These are phyloP conservation scores for Harringtonia lauricola DNA, from an alignment of 2,329 filamentous ascomycete species.

Conservation along the genomic window DNA sequence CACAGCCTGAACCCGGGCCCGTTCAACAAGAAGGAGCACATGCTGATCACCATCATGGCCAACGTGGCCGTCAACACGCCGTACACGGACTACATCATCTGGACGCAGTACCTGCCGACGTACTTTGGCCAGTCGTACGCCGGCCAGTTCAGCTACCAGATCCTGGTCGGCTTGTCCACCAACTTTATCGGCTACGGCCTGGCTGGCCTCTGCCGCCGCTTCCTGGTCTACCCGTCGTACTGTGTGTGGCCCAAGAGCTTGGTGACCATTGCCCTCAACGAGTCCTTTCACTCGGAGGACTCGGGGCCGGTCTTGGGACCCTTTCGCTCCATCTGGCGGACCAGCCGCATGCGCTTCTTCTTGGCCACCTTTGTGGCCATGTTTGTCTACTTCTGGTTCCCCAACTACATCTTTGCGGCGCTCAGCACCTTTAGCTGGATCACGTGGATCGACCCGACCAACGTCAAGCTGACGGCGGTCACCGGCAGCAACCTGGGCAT, in stretches of 20 bases:
- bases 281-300: slow-evolving; percentile 32
- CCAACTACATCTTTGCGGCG: slow-evolving; percentile 35
- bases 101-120: slow-evolving; percentile 37
- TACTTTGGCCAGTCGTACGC: slow-evolving; percentile 14
- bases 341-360: slow-evolving; percentile 36
- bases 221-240: slow-evolving; percentile 39
- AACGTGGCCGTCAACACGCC: slow-evolving; percentile 42
- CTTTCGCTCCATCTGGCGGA: slow-evolving; percentile 26
- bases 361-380: slow-evolving; percentile 29
- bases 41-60: slow-evolving; percentile 48
- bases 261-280: slow-evolving; percentile 34
- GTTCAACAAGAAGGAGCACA: slow-evolving; percentile 49
- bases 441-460: slow-evolving; percentile 37
- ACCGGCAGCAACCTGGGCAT: slow-evolving; percentile 22
- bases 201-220: slow-evolving; percentile 36
- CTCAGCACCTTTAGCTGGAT: slow-evolving; percentile 39
- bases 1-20: slow-evolving; percentile 43
- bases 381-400: slow-evolving; percentile 42
- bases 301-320: slow-evolving; percentile 21
- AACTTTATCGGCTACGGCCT: slow-evolving; percentile 46
- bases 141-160: slow-evolving; percentile 36
- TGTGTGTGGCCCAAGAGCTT: slow-evolving; percentile 40
- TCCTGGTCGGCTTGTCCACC: slow-evolving; percentile 36
- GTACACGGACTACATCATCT: slow-evolving; percentile 39
- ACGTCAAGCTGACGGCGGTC: slow-evolving; percentile 19